Evolutionary conservation across 208 protist species (phyloP).

Genomic region (Wallacemonas collosoma): DNA sequence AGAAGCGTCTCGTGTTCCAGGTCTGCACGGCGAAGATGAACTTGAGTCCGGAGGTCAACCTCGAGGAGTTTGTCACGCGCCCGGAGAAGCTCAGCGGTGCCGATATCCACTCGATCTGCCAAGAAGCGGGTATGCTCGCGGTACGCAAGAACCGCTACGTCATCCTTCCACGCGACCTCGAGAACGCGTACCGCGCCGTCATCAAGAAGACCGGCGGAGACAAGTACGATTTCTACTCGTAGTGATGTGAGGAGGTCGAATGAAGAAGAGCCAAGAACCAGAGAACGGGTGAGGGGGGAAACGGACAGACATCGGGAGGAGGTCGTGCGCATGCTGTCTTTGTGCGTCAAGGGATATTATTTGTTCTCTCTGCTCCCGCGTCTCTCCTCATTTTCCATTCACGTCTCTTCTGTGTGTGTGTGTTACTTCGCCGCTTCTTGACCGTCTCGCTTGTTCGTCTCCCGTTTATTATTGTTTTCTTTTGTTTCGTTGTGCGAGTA

Average conservation of each 20-base stretch:
- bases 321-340: too few species aligned
- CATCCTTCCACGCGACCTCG: constrained; percentile 99
- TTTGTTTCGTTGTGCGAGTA: background rate
- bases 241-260: constrained; percentile 10
- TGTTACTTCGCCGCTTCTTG: background rate
- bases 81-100: constrained; percentile 99
- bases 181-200: constrained; percentile 96
- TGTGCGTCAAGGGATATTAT: too few species aligned
- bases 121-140: constrained; percentile 99
- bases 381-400: too few species aligned
- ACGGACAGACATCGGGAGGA: background rate
- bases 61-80: constrained; percentile 97
- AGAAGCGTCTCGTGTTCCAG: constrained; percentile 99
- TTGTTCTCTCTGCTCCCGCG: too few species aligned
- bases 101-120: constrained; percentile 99
- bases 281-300: constrained; percentile 7
- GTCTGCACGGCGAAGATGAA: constrained; percentile 99
- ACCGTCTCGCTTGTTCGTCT: background rate
- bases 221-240: constrained; percentile 88
- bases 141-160: constrained; percentile 99
- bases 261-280: constrained; percentile 14
- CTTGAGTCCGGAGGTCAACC: constrained; percentile 96
- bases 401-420: background rate
- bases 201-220: constrained; percentile 86
- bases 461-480: constrained; percentile 3